Conservation (phyloP, 805 yeast species). For the Candida chilensis region DNA sequence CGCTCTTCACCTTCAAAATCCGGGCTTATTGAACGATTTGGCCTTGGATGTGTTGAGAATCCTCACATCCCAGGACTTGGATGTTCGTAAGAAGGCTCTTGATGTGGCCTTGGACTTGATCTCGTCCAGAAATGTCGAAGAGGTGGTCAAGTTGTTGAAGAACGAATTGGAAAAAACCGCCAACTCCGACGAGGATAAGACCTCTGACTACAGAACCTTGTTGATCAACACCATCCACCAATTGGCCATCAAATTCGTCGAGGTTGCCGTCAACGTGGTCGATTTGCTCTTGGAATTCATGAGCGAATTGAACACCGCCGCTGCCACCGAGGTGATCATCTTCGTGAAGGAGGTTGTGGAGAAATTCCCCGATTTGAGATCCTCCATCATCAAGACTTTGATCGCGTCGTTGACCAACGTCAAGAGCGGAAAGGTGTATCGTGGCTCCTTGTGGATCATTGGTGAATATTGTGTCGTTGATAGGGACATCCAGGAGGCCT, state of each 20-base stretch:
- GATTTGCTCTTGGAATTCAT: conserved; percentile 81
- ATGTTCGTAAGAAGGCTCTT: conserved; percentile 83
- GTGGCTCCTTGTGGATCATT: conserved; percentile 92
- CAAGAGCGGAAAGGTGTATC: conserved; percentile 82
- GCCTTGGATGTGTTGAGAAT: conserved; percentile 82
- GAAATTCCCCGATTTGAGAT: conserved; percentile 75
- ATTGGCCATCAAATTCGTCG: conserved; percentile 80
- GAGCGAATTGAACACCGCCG: conserved; percentile 72
- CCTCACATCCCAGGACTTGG: conserved; percentile 81
- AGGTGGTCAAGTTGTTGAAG: conserved; percentile 83
- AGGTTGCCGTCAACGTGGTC: conserved; percentile 87
- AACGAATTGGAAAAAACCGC: conserved; percentile 80
- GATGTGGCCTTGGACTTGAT: conserved; percentile 76
- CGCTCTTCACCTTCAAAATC: conserved; percentile 63
- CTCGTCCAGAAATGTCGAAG: conserved; percentile 85
- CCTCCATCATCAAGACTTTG: conserved; percentile 54
- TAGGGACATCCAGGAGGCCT: conserved; percentile 65
- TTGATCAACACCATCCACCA: conserved; percentile 83
- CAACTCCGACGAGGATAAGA: conserved; percentile 65
- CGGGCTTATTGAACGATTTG: conserved; percentile 77
- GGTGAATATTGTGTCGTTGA: conserved; percentile 85
- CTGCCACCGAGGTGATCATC: conserved; percentile 84
- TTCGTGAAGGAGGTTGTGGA: conserved; percentile 93
- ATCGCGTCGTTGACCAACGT: conserved; percentile 53
- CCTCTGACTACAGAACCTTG: conserved; percentile 79